Conservation (phyloP, 176 grass and related monocot genomes). For the Alloteropsis semialata region DNA sequence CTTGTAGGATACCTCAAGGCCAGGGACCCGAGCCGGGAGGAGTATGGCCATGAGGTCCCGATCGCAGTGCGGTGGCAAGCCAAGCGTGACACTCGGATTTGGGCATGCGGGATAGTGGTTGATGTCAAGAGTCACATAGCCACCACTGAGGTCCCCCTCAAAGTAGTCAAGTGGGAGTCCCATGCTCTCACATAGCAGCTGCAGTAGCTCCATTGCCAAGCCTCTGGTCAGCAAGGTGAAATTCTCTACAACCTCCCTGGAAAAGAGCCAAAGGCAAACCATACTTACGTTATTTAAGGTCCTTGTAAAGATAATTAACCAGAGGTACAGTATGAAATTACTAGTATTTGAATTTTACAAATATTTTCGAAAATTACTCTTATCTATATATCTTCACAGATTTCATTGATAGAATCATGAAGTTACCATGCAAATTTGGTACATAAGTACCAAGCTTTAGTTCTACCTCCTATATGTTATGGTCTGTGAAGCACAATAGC, state of each 20-base stretch:
- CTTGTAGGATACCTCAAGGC: neutral
- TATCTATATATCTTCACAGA: no score
- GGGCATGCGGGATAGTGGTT: slow-evolving; percentile 42
- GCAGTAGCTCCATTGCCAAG: slow-evolving; percentile 12
- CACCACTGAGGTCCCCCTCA: slow-evolving; percentile 29
- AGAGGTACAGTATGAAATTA: no score
- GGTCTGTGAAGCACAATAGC: no score
- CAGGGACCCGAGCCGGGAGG: neutral
- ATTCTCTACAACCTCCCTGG: neutral
- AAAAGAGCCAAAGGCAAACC: neutral
- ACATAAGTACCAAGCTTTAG: neutral
- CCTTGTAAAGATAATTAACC: neutral
- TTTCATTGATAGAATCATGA: no score
- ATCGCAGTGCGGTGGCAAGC: neutral
- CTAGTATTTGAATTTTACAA: no score
- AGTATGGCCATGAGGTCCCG: neutral
- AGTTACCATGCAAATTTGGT: no score
- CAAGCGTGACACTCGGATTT: slow-evolving; percentile 22
- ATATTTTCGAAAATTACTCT: no score
- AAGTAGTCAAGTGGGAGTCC: slow-evolving; percentile 48
- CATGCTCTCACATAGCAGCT: slow-evolving; percentile 35
- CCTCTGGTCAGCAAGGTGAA: neutral
- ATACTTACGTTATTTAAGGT: neutral
- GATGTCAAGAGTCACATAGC: neutral
- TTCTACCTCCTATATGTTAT: no score